These are phyloP conservation scores for Pseudogymnoascus sp. DNA, from an alignment of 2,329 filamentous ascomycete species.

Conservation along the genomic window DNA sequence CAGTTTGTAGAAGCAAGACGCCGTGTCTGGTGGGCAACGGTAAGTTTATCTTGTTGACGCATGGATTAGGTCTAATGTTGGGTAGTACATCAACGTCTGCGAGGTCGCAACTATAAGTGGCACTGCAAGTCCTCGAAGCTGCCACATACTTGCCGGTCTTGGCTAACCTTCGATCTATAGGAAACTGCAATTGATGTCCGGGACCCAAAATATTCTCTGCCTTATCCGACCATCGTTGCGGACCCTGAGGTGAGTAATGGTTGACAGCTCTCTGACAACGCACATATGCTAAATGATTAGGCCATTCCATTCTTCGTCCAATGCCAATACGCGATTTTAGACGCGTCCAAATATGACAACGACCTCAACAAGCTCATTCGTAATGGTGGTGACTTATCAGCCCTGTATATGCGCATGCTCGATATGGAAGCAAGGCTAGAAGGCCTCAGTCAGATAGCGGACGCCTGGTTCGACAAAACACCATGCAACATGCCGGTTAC, in stretches of 20 bases:
- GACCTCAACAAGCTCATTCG: slow-evolving; percentile 37
- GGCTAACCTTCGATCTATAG: slow-evolving; percentile 22
- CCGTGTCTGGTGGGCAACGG: slow-evolving; percentile 46
- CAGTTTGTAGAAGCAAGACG: slow-evolving; percentile 37
- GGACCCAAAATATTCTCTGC: slow-evolving; percentile 37
- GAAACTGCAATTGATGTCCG: slow-evolving; percentile 36
- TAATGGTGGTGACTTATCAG: slow-evolving; percentile 30
- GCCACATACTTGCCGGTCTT: neutral
- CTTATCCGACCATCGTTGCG: slow-evolving; percentile 32
- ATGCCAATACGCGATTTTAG: slow-evolving; percentile 39
- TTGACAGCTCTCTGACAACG: slow-evolving; percentile 13
- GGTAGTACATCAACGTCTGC: slow-evolving; percentile 39
- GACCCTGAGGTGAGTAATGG: slow-evolving; percentile 32
- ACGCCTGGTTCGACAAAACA: slow-evolving; percentile 29
- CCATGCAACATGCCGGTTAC: slow-evolving; percentile 30
- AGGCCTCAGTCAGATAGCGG: slow-evolving; percentile 30
- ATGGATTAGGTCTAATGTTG: slow-evolving; percentile 6
- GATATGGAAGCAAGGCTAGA: slow-evolving; percentile 33
- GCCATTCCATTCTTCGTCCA: slow-evolving; percentile 37
- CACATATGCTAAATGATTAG: slow-evolving; percentile 14
- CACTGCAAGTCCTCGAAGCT: slow-evolving; percentile 28
- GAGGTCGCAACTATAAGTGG: slow-evolving; percentile 44
- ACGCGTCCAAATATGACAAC: slow-evolving; percentile 39
- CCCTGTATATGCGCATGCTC: slow-evolving; percentile 33
- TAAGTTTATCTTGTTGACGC: slow-evolving; percentile 17